Evolutionary conservation across 192 early-diverging fungal species (phyloP), one percentile per base, ranked within the genome.

Genomic region (Backusella macrospora): DNA sequence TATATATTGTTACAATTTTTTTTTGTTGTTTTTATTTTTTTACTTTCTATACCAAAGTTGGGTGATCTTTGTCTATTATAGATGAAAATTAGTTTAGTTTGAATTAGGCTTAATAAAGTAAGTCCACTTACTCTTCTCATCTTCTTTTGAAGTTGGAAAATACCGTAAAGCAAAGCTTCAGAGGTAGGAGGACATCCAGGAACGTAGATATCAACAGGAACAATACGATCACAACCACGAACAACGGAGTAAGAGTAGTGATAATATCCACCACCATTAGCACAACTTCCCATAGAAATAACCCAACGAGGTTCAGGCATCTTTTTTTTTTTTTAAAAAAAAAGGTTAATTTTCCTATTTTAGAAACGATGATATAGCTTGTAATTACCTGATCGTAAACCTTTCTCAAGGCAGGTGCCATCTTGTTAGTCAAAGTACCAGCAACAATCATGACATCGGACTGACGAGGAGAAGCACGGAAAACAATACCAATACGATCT

Each of bases 361-460:
- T 18, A 18, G 15, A 29, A 23, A 68, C 29, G 29, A 2, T 34
- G 29, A 2, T 5, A 0, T 23, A 44, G 4, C 62, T 42, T 62
- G 48, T 14, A 29, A 45, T 48, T 83, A 85, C 86, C 80, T 87
- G 88, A 83, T 87, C 86, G 73, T 87, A 89, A 44, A 89, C 86
- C 70, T 88, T 88, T 72, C 87, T 81, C 45, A 88, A 81, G 14
- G 91, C 94, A 45, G 96, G 94, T 5, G 97, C 97, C 97, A 99
- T 99, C 82, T 99, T 99, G 90, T 99, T 99, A 68, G 96, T 97
- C 81, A 99, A 85, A 23, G 97, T 99, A 48, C 97, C 97, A 10
- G 97, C 97, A 46, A 99, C 97, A 85, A 99, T 99, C 97, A 99
- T 99, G 47, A 97, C 95, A 87, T 99, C 97, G 34, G 95, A 92